A percentile compares a stretch with the other conserved stretches of the same genome.
Evolutionary conservation across 768 basidiomycete genomes (phyloP).

Genomic region (Filobasidium floriforme): DNA sequence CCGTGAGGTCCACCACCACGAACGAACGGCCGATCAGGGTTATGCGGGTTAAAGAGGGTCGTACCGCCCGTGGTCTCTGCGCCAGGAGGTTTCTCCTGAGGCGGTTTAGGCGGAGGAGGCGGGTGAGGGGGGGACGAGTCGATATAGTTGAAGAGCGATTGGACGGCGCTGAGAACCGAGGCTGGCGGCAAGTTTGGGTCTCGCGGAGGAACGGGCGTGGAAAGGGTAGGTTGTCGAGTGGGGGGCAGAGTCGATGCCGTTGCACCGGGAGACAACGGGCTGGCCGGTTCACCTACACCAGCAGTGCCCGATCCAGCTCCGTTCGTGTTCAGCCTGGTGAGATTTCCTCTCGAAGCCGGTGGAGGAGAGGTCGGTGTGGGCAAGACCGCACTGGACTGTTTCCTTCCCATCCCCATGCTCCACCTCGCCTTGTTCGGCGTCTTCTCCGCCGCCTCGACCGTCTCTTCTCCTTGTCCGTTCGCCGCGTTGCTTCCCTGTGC

Average conservation of each 20-base stretch:
- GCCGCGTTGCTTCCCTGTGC: neutral
- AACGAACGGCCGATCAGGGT: conserved; percentile 16
- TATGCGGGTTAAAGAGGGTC: conserved; percentile 21
- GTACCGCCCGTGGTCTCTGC: conserved; percentile 22
- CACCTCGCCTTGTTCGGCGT: conserved; percentile 7
- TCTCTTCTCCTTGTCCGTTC: neutral
- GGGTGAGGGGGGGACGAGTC: conserved; percentile 59
- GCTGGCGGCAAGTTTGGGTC: conserved; percentile 44
- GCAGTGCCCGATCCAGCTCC: neutral
- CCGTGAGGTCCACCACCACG: conserved; percentile 41
- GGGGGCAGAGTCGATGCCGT: neutral
- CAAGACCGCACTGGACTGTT: neutral
- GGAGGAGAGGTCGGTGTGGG: neutral
- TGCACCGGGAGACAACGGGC: neutral
- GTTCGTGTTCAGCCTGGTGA: neutral
- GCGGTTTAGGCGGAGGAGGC: conserved; percentile 52
- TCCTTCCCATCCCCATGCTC: conserved; percentile 6
- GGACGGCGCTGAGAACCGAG: conserved; percentile 82
- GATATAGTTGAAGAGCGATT: conserved; percentile 64
- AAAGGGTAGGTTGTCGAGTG: neutral
- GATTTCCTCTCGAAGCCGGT: neutral
- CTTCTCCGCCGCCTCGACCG: neutral
- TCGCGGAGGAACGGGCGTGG: neutral
- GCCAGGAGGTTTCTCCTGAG: conserved; percentile 12
- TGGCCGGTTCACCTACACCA: neutral